Conservation (phyloP, 768 basidiomycete species). For the Tylopilus sp. region DNA sequence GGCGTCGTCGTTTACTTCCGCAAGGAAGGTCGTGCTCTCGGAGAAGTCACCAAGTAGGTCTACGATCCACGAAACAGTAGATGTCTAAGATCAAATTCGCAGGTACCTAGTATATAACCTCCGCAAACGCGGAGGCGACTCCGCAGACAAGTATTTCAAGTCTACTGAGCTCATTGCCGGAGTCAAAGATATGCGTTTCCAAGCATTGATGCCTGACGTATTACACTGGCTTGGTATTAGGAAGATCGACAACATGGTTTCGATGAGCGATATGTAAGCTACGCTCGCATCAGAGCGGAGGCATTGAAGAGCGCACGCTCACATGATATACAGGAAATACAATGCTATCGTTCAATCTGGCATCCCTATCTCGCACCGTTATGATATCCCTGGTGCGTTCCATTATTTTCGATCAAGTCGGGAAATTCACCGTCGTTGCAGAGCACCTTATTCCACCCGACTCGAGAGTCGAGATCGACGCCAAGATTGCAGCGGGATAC, state of each 20-base stretch:
- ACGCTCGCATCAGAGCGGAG: neutral
- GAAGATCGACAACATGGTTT: slow-evolving; percentile 87
- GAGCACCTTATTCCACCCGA: slow-evolving; percentile 89
- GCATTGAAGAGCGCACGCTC: neutral
- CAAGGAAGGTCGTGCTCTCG: slow-evolving; percentile 89
- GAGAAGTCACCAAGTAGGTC: slow-evolving; percentile 85
- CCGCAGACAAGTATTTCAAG: slow-evolving; percentile 91
- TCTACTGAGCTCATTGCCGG: slow-evolving; percentile 92
- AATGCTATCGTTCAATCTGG: slow-evolving; percentile 89
- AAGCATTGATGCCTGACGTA: slow-evolving; percentile 93
- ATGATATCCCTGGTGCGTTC: slow-evolving; percentile 76
- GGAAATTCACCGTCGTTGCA: slow-evolving; percentile 15
- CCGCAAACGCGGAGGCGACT: slow-evolving; percentile 91
- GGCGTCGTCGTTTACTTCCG: slow-evolving; percentile 94
- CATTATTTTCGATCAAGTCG: neutral
- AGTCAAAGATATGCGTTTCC: slow-evolving; percentile 95
- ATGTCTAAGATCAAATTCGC: neutral
- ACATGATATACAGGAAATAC: slow-evolving; percentile 65
- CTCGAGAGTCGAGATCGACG: slow-evolving; percentile 91
- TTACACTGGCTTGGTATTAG: slow-evolving; percentile 91
- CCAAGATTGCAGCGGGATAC: slow-evolving; percentile 94
- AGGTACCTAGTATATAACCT: slow-evolving; percentile 95
- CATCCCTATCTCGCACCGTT: slow-evolving; percentile 75
- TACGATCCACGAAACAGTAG: neutral
- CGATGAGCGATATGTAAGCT: slow-evolving; percentile 77